A percentile compares a stretch with the other conserved stretches of the same genome.
These are phyloP conservation scores for Nemania diffusa DNA, from an alignment of 2,329 filamentous ascomycete genomes.

Conservation along the genomic window DNA sequence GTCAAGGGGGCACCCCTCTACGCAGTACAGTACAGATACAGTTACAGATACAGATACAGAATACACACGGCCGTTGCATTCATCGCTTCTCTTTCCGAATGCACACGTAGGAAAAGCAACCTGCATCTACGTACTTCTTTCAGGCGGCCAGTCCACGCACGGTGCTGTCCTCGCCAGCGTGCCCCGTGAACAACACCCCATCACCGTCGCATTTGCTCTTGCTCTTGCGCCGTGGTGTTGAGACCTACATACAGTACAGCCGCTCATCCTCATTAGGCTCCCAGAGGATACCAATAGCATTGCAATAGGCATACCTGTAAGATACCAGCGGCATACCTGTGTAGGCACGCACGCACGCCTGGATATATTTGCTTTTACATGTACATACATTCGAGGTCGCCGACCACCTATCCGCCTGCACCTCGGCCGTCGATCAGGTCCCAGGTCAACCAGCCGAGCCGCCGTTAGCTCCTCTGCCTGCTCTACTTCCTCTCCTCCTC, in stretches of 20 bases:
- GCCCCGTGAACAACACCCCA: constrained; percentile 20
- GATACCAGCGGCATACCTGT: constrained; percentile 24
- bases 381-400: constrained; percentile 39
- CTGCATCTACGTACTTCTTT: constrained; percentile 29
- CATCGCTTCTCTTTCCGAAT: constrained; percentile 28
- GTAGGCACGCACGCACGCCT: constrained; percentile 17
- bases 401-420: constrained; percentile 38
- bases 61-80: constrained; percentile 8
- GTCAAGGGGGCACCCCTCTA: neutral
- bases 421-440: constrained; percentile 35
- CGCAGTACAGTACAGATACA: no score
- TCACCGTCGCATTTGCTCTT: constrained; percentile 31
- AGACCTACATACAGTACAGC: constrained; percentile 20
- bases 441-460: constrained; percentile 46
- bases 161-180: constrained; percentile 29
- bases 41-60: no score
- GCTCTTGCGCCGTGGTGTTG: constrained; percentile 28
- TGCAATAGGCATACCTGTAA: constrained; percentile 11
- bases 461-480: constrained; percentile 40
- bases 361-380: constrained; percentile 15
- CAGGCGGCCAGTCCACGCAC: constrained; percentile 26
- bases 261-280: neutral
- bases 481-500: constrained; percentile 27
- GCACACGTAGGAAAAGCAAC: constrained; percentile 14
- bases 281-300: constrained; percentile 15